phyloP scores from a whole-genome alignment of 148 eudicot genomes.

The Salicornia ramosissima region DNA sequence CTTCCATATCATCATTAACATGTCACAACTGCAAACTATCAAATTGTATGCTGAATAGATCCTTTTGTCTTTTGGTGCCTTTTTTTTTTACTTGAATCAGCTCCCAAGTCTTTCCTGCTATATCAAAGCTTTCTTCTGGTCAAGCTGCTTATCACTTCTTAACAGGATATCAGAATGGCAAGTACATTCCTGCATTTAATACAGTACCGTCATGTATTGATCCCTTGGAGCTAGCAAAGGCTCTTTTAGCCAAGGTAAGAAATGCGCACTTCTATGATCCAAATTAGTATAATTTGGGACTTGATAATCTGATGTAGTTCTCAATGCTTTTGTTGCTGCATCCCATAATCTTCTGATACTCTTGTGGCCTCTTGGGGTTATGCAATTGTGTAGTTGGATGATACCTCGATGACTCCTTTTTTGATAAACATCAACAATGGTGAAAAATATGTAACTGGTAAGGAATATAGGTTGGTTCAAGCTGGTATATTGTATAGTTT shows the following conservation, averaged over 20 bases:
- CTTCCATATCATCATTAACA: background rate
- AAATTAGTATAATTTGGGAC: background rate
- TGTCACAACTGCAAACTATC: background rate
- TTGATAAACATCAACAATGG: background rate
- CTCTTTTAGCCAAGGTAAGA: slow-evolving; percentile 14
- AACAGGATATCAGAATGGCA: slow-evolving; percentile 18
- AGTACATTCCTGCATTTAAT: slow-evolving; percentile 11
- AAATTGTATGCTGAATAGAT: no score
- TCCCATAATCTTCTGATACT: background rate
- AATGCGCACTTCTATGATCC: no score
- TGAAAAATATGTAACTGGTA: slow-evolving; percentile 1
- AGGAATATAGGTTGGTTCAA: background rate
- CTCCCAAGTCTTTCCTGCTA: slow-evolving; percentile 12
- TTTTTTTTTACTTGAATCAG: background rate
- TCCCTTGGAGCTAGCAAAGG: slow-evolving; percentile 12
- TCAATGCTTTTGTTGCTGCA: background rate
- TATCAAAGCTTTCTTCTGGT: slow-evolving; percentile 12
- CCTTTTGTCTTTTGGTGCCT: background rate
- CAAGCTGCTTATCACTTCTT: slow-evolving; percentile 15
- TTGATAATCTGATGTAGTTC: slow-evolving; percentile 3
- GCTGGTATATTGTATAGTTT: background rate
- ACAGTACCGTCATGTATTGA: background rate
- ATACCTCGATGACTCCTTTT: background rate
- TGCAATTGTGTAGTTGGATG: background rate
- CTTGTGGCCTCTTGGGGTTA: background rate